phyloP scores from a whole-genome alignment of 345 rosid genomes.

The Populus simonii region DNA sequence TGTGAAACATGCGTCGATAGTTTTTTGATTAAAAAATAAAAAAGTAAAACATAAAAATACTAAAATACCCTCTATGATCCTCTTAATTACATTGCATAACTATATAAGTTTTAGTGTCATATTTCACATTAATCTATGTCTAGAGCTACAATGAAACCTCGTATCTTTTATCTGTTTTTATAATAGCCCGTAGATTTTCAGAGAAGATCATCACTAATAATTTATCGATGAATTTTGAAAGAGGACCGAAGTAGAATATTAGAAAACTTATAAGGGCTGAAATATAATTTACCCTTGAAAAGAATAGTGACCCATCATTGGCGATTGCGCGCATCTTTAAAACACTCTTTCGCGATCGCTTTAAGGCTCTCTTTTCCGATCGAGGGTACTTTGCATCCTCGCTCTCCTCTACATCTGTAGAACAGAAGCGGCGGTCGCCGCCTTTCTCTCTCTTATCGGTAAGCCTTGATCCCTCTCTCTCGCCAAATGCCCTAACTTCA shows the following conservation, averaged over 20 bases:
- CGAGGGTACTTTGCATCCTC: not conserved
- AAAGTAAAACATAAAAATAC: no score
- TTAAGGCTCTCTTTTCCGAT: not conserved
- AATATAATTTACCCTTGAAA: not conserved
- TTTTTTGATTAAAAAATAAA: no score
- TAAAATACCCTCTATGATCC: no score
- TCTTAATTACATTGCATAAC: no score
- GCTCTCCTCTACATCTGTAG: not conserved
- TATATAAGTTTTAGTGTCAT: no score
- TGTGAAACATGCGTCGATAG: no score
- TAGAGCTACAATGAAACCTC: no score
- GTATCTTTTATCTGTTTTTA: no score
- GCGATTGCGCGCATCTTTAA: not conserved
- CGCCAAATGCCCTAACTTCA: constrained; percentile 5
- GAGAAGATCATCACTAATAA: no score
- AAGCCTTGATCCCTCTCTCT: constrained; percentile 12
- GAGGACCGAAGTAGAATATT: not conserved
- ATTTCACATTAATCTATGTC: no score
- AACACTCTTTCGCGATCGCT: not conserved
- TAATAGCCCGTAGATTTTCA: no score
- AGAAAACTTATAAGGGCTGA: not conserved
- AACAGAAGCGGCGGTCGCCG: not conserved
- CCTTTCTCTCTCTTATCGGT: constrained; percentile 20
- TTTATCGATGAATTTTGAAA: no score
- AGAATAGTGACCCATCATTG: not conserved